These are phyloP conservation scores for Xerocomellus intermedius DNA, from an alignment of 768 basidiomycete genomes.

Conservation along the genomic window DNA sequence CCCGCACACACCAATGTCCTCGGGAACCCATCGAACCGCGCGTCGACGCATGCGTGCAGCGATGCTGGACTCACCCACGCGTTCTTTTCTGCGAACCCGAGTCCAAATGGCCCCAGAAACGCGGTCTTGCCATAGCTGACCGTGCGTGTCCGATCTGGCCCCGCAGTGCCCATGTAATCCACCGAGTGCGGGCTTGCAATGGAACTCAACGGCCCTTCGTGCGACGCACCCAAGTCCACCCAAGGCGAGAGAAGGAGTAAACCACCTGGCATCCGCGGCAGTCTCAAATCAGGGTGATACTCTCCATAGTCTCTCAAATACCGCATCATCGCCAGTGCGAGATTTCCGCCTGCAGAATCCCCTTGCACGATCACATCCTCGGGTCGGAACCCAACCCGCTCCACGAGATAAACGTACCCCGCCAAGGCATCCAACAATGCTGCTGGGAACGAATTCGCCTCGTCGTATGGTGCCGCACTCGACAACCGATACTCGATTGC, in stretches of 20 bases:
- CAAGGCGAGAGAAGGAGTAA: conserved; percentile 38
- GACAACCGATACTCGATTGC: conserved; percentile 50
- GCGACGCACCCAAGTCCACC: conserved; percentile 21
- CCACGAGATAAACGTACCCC: conserved; percentile 50
- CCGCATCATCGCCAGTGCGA: conserved; percentile 40
- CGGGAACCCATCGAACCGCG: conserved; percentile 56
- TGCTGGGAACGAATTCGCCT: conserved; percentile 47
- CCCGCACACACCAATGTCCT: conserved; percentile 60
- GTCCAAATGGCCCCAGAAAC: conserved; percentile 50
- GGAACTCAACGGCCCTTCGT: conserved; percentile 37
- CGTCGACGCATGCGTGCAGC: conserved; percentile 34
- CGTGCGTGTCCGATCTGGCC: background rate
- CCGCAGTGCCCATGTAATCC: conserved; percentile 29
- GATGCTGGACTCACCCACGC: conserved; percentile 64
- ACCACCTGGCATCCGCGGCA: conserved; percentile 26
- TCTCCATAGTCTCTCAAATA: conserved; percentile 32
- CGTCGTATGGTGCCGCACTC: conserved; percentile 24
- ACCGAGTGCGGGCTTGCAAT: conserved; percentile 25
- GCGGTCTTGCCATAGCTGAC: conserved; percentile 23
- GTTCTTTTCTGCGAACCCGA: conserved; percentile 44
- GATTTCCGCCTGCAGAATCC: conserved; percentile 56
- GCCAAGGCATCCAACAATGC: conserved; percentile 52
- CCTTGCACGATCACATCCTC: conserved; percentile 46
- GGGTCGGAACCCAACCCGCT: conserved; percentile 40
- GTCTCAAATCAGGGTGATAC: conserved; percentile 12